Evolutionary conservation across 495 filamentous ascomycete species (phyloP), one percentile per base, ranked within the genome.

Genomic region (Trichoderma gamsii): DNA sequence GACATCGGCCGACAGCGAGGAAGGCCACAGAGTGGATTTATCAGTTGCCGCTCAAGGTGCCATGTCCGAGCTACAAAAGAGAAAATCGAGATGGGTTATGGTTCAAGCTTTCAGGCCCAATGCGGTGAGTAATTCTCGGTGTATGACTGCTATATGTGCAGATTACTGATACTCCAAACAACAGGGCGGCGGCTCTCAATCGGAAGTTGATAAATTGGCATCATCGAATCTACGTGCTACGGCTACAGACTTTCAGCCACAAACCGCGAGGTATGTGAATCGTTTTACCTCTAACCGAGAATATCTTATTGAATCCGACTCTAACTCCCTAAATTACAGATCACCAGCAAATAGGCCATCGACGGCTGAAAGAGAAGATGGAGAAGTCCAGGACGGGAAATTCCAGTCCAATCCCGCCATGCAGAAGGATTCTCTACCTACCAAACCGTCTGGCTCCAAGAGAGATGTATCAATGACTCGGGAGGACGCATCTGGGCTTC

Each of bases 21-120:
- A 88, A 65, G 76, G 75, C 63, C 80, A 83, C 71, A 84, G 93
- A 72, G 90, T 92, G 67, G 96, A 99, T 80, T 81, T 99, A 27
- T 92, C 94, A 70, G 88, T 97, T 63, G 89, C 94, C 1, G 93
- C 92, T n/a, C 87, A 88, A 51, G 93, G 93, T 1, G 75, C 96
- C 16, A 85, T 91, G 51, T 92, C 89, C n/a, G 87, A 91, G 67
- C 82, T 99, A 49, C 91, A 90, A 77, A 89, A 85, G 71, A 81
- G 90, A 49, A 86, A 92, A 72, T 86, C 88, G 72, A 85, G 86
- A 70, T 97, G 92, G 95, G 82, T 97, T 63, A 84, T 96, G 72
- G 90, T 92, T 32, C 91, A 94, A 73, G 90, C 88, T 27, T 97
- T 97, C 74, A 76, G 81, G 27, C 76, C 80, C 35, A 82, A 80